phyloP scores from a whole-genome alignment of 495 filamentous ascomycete species.

The Penicillium canescens region DNA sequence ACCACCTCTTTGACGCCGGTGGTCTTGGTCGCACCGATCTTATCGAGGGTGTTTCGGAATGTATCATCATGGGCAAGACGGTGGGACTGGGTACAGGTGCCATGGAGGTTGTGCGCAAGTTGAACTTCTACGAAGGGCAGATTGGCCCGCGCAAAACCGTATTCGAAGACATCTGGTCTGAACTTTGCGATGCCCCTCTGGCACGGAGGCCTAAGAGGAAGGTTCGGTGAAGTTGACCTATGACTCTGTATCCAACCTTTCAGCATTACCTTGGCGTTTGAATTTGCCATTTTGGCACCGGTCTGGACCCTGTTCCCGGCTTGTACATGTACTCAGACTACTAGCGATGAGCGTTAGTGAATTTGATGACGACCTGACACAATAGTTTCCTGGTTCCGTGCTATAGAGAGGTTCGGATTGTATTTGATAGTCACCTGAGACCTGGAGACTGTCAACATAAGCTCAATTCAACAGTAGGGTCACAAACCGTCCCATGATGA shows the following conservation, averaged over 20 bases:
- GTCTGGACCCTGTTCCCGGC: slow-evolving; percentile 5
- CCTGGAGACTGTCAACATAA: too few species aligned
- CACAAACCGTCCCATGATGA: neutral
- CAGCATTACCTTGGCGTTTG: slow-evolving; percentile 31
- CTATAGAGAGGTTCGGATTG: too few species aligned
- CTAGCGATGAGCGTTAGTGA: slow-evolving; percentile 7
- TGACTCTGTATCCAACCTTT: slow-evolving; percentile 6
- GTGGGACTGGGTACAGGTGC: slow-evolving; percentile 89
- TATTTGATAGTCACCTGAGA: too few species aligned
- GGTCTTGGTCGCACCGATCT: slow-evolving; percentile 83
- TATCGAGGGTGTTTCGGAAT: slow-evolving; percentile 92
- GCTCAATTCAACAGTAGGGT: too few species aligned
- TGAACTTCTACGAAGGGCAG: slow-evolving; percentile 67
- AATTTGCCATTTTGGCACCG: slow-evolving; percentile 12
- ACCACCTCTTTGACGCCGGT: slow-evolving; percentile 95
- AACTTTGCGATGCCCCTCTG: slow-evolving; percentile 31
- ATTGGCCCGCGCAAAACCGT: slow-evolving; percentile 62
- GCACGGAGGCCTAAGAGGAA: slow-evolving; percentile 22
- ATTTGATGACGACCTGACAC: slow-evolving; percentile 5
- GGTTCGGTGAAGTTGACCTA: slow-evolving; percentile 15
- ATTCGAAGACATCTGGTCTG: slow-evolving; percentile 77
- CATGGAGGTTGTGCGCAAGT: slow-evolving; percentile 77
- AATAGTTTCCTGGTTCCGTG: neutral
- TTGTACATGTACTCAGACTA: slow-evolving; percentile 24
- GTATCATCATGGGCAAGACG: slow-evolving; percentile 97